Evolutionary conservation across 2,329 filamentous ascomycete genomes (phyloP).

Genomic region (Colletotrichum simmondsii): DNA sequence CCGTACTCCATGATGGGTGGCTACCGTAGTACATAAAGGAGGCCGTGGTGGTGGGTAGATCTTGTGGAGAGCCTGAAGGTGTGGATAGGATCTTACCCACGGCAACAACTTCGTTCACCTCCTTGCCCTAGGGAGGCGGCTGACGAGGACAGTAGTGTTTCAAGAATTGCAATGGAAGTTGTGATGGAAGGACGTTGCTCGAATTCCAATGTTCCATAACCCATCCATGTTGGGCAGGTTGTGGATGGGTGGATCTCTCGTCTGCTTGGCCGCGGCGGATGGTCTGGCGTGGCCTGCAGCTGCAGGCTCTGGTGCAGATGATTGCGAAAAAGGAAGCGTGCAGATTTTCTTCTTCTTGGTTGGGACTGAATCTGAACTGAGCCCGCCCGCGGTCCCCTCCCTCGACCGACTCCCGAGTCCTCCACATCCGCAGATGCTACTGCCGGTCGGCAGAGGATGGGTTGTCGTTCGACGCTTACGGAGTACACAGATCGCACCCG

Average conservation of each 20-base stretch:
- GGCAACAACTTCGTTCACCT: neutral
- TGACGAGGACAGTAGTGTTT: neutral
- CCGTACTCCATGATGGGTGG: too few species aligned
- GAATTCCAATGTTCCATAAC: constrained; percentile 16
- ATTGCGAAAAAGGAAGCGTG: constrained; percentile 15
- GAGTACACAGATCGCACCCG: neutral
- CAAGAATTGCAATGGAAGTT: constrained; percentile 31
- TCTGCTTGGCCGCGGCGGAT: constrained; percentile 12
- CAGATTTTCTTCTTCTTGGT: constrained; percentile 11
- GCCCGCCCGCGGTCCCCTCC: too few species aligned
- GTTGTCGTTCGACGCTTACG: neutral
- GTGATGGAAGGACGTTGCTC: constrained; percentile 24
- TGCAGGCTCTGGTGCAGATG: neutral
- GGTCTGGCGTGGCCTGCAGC: neutral
- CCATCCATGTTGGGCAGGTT: constrained; percentile 7
- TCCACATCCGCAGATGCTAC: neutral
- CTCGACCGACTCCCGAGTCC: neutral
- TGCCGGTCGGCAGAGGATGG: neutral
- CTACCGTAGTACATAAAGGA: neutral
- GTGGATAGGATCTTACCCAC: neutral
- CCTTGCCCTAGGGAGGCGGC: neutral
- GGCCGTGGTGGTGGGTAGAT: neutral
- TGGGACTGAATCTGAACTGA: neutral
- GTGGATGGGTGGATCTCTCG: constrained; percentile 16
- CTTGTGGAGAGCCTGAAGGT: too few species aligned